A percentile compares a stretch with the other conserved stretches of the same genome.
Evolutionary conservation across 2,329 filamentous ascomycete species (phyloP).

Genomic region (Torrubiellomyces zombiae): DNA sequence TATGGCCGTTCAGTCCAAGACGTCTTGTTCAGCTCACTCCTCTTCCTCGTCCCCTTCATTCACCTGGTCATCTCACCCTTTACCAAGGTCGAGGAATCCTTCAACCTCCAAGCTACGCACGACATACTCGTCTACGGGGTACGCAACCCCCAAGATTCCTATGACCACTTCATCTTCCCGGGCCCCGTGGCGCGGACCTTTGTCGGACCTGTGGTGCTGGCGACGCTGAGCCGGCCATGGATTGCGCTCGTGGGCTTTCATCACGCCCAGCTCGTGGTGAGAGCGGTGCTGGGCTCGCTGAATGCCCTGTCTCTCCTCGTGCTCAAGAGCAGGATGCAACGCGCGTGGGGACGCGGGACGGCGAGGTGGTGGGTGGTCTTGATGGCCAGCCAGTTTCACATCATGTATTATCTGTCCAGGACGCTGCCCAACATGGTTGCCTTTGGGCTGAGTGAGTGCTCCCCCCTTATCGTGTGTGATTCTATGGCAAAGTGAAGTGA

Average conservation of each 20-base stretch:
- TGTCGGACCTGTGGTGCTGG: slow-evolving; percentile 61
- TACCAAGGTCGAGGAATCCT: slow-evolving; percentile 97
- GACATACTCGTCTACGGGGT: slow-evolving; percentile 75
- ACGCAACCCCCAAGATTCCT: slow-evolving; percentile 43
- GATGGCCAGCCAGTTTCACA: slow-evolving; percentile 75
- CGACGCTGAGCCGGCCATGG: slow-evolving; percentile 53
- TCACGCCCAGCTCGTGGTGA: slow-evolving; percentile 45
- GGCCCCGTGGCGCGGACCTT: slow-evolving; percentile 88
- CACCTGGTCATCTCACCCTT: slow-evolving; percentile 67
- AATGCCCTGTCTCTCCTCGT: slow-evolving; percentile 55
- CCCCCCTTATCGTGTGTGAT: not conserved
- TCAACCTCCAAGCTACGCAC: slow-evolving; percentile 88
- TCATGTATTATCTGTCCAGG: slow-evolving; percentile 81
- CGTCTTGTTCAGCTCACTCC: slow-evolving; percentile 9
- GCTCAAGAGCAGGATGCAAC: slow-evolving; percentile 47
- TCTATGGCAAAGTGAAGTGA: not conserved
- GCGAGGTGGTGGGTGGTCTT: slow-evolving; percentile 68
- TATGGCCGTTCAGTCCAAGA: too few relatives aligned
- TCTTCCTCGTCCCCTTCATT: slow-evolving; percentile 42
- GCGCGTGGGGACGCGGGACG: slow-evolving; percentile 49
- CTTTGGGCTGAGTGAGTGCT: slow-evolving; percentile 58
- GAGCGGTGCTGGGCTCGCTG: slow-evolving; percentile 59
- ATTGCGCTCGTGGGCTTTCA: slow-evolving; percentile 37
- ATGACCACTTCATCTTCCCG: slow-evolving; percentile 83
- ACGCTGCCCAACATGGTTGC: slow-evolving; percentile 96